Percentiles rank a stretch among this genome's conserved stretches.
These are phyloP conservation scores for Margaritispora aquatica DNA, from an alignment of 495 filamentous ascomycete genomes.

Conservation along the genomic window DNA sequence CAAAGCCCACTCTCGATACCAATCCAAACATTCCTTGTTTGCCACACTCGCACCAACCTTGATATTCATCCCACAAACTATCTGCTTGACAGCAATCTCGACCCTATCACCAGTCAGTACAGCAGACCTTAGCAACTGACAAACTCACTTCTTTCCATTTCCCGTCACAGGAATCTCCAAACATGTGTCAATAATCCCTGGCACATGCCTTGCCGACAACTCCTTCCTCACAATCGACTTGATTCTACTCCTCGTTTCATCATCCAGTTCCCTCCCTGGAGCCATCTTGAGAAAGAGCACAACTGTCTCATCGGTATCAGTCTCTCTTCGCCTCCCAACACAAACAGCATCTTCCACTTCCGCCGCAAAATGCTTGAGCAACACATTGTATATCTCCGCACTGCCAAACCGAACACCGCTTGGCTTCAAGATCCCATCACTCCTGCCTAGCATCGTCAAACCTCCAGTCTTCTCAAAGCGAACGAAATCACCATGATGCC, in stretches of 20 bases:
- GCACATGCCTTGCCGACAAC: slow-evolving; percentile 66
- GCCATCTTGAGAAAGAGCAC: slow-evolving; percentile 71
- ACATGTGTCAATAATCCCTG: slow-evolving; percentile 71
- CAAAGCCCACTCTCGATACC: slow-evolving; percentile 22
- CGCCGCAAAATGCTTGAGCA: slow-evolving; percentile 56
- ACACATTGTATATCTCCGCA: slow-evolving; percentile 71
- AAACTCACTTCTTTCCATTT: slow-evolving; percentile 25
- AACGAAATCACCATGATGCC: slow-evolving; percentile 96
- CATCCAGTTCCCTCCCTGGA: slow-evolving; percentile 45
- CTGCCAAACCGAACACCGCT: slow-evolving; percentile 80
- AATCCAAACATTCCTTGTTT: slow-evolving; percentile 22
- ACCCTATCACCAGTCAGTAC: slow-evolving; percentile 61
- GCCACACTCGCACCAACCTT: slow-evolving; percentile 52
- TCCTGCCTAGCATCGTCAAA: slow-evolving; percentile 64
- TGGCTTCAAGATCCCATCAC: slow-evolving; percentile 85
- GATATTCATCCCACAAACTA: slow-evolving; percentile 65
- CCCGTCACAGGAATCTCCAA: slow-evolving; percentile 67
- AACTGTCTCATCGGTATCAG: slow-evolving; percentile 65
- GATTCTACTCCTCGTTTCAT: slow-evolving; percentile 46
- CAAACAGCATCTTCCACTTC: slow-evolving; percentile 63
- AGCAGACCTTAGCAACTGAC: slow-evolving; percentile 50
- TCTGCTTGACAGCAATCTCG: slow-evolving; percentile 78
- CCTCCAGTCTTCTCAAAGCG: slow-evolving; percentile 74
- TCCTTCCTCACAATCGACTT: slow-evolving; percentile 55
- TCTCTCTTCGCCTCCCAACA: slow-evolving; percentile 62